Evolutionary conservation across 305 asterid species (phyloP), one percentile per base, ranked within the genome.

Genomic region (Coffea humblotiana): DNA sequence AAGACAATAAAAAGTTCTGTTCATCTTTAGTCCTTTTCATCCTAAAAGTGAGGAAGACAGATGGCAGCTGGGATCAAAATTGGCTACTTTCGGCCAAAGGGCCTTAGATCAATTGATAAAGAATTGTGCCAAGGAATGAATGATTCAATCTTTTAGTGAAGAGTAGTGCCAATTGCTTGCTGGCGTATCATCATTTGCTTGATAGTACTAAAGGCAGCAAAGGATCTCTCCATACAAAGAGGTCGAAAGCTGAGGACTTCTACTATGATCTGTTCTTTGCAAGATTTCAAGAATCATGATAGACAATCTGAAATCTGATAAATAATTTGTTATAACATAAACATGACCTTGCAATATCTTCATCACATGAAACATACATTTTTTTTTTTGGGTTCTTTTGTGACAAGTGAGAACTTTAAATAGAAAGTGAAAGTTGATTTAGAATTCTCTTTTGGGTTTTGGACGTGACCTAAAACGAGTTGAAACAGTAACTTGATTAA

Each of bases 61-160:
- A 49, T 45, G 35, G 75, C 19, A 75, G 78, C 37, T 47, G 71
- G 71, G n/a, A 74, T 16, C 43, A 76, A 63, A 32, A 66, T 76
- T 63, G 16, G 72, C 72, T 25, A 45, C 79, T 76, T 76, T 76
- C 79, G 72, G 79, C 72, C 79, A 48, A 75, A 40, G 43, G 27
- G 37, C 8, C 23, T 15, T 61, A 64, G 71, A 0, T 6, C 7
- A 76, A 75, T 67, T 40, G 25, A 75, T 75, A 61, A 63, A 76
- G 25, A 40, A 25, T 23, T 76, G 58, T 63, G 72, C 54, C 47
- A n/a, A 63, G 79, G 43, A 64, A 52, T 63, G 13, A 43, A 66
- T 63, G 25, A 61, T 76, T 63, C 72, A 48, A 63, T n/a, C 72
- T 63, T 76, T 61, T n/a, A 19, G 61, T 37, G 13, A 40, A 35